Percentiles rank a stretch among this genome's conserved stretches.
Conservation (phyloP, 2,329 filamentous ascomycete genomes). For the Epichloe typhina region DNA sequence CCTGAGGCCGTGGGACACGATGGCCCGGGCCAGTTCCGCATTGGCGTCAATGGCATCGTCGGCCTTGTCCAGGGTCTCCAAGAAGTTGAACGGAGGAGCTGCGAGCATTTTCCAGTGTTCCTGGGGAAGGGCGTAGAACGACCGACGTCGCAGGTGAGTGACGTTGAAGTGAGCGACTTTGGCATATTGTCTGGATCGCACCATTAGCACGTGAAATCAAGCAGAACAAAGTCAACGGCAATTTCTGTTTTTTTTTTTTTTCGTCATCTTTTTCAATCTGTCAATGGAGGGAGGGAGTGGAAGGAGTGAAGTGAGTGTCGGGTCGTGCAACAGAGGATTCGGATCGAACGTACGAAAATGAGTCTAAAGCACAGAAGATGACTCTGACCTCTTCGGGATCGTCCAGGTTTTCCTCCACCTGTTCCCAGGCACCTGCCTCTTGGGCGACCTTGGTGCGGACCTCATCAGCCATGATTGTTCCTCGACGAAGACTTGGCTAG, state of each 20-base stretch:
- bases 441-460: not conserved
- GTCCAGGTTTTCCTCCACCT: conserved; percentile 49
- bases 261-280: too few species aligned
- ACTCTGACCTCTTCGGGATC: conserved; percentile 74
- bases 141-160: conserved; percentile 79
- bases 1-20: conserved; percentile 55
- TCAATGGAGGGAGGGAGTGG: too few species aligned
- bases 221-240: too few species aligned
- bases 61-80: conserved; percentile 63
- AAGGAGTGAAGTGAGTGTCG: too few species aligned
- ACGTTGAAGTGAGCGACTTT: conserved; percentile 77
- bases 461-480: conserved; percentile 2
- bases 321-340: too few species aligned
- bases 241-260: too few species aligned
- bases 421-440: conserved; percentile 38
- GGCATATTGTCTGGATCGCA: conserved; percentile 57
- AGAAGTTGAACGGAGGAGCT: conserved; percentile 66
- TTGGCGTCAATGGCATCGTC: conserved; percentile 86
- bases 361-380: conserved; percentile 72
- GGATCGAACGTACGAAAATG: conserved; percentile 58
- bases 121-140: conserved; percentile 82
- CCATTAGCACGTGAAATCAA: not conserved
- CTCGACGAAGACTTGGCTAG: not conserved
- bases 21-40: conserved; percentile 66
- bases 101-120: conserved; percentile 75